Conservation (phyloP, 257 asterid genomes). For the Solanum neorickii region DNA sequence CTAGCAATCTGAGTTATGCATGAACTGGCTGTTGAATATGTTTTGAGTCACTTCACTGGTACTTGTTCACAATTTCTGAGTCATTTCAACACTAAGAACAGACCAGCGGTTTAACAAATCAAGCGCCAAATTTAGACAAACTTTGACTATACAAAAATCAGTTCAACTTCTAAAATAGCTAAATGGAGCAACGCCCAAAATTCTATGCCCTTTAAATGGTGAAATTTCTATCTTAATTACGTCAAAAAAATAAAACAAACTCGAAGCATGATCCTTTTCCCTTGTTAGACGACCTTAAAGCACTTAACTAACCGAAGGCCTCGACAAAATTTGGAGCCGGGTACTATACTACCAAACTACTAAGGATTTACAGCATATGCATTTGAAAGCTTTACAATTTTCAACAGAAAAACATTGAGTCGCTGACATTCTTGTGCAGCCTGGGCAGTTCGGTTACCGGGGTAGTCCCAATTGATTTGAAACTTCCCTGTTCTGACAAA, state of each 20-base stretch:
- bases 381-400: not conserved
- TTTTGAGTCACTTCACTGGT: not conserved
- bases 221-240: not conserved
- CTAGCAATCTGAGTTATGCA: not conserved
- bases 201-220: not conserved
- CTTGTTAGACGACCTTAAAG: not conserved
- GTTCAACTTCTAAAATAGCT: not conserved
- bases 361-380: slow-evolving; percentile 1
- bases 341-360: not conserved
- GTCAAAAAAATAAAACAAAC: not conserved
- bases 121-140: not conserved
- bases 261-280: not conserved
- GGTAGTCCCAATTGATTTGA: slow-evolving; percentile 17
- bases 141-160: not conserved
- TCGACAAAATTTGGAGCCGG: not conserved
- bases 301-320: not conserved
- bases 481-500: slow-evolving; percentile 29
- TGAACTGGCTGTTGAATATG: not conserved
- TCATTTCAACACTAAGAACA: not conserved
- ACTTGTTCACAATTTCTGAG: not conserved
- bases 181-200: not conserved
- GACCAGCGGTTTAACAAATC: not conserved
- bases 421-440: slow-evolving; percentile 57
- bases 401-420: slow-evolving; percentile 95
- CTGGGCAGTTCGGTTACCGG: slow-evolving; percentile 61